phyloP scores from a whole-genome alignment of 2,329 filamentous ascomycete species.

The Trichophaea hybrida region DNA sequence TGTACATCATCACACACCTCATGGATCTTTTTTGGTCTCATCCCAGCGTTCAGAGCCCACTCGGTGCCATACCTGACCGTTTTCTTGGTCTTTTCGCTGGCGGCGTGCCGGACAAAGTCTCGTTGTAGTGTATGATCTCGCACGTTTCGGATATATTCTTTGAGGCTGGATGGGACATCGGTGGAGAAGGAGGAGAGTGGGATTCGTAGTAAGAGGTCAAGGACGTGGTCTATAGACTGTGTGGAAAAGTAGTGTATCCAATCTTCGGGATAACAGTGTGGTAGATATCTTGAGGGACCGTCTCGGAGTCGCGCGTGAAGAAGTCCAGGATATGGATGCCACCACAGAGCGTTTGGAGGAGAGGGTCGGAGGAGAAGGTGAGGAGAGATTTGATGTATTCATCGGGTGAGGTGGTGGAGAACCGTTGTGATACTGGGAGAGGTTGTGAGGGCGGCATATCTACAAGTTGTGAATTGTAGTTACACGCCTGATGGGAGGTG shows the following conservation, averaged over 20 bases:
- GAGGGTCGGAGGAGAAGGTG: slow-evolving; percentile 54
- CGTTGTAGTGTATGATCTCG: slow-evolving; percentile 21
- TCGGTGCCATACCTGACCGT: slow-evolving; percentile 13
- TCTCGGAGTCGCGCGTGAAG: slow-evolving; percentile 66
- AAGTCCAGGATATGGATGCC: slow-evolving; percentile 97
- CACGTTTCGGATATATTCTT: slow-evolving; percentile 36
- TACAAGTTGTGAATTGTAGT: neutral
- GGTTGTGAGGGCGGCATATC: slow-evolving; percentile 24
- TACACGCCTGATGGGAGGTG: neutral
- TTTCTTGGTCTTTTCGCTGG: slow-evolving; percentile 2
- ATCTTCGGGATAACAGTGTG: slow-evolving; percentile 58
- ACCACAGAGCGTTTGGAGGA: slow-evolving; percentile 81
- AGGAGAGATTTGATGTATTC: slow-evolving; percentile 68
- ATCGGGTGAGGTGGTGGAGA: slow-evolving; percentile 46
- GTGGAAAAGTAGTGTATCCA: slow-evolving; percentile 68
- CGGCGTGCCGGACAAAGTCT: slow-evolving; percentile 12
- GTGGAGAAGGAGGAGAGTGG: slow-evolving; percentile 21
- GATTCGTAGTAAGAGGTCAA: slow-evolving; percentile 61
- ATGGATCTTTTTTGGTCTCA: slow-evolving; percentile 92
- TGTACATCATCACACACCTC: slow-evolving; percentile 48
- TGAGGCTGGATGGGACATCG: slow-evolving; percentile 31
- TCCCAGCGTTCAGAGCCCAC: slow-evolving; percentile 53
- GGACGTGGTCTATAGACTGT: slow-evolving; percentile 56
- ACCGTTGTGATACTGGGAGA: slow-evolving; percentile 58
- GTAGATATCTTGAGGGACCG: slow-evolving; percentile 44